Conservation (phyloP, 1,284 basidiomycete species). For the Acaromyces ingoldii region DNA sequence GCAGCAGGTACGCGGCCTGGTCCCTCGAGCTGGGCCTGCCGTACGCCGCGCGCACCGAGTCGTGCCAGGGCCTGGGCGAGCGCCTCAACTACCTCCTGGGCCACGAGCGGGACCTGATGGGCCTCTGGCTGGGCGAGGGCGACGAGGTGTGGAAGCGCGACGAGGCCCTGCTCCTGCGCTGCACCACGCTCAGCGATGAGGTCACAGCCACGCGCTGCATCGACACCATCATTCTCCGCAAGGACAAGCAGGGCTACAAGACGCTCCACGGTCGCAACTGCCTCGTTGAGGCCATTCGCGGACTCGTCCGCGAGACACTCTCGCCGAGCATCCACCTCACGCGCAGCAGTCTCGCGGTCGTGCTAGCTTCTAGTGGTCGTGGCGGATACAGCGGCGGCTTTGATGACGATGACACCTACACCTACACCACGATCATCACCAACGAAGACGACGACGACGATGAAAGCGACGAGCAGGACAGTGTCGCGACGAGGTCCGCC, state of each 20-base stretch:
- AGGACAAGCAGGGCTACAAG: background rate
- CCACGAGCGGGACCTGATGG: background rate
- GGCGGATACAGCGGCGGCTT: background rate
- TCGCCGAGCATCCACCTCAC: background rate
- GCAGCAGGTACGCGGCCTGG: background rate
- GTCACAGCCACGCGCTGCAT: background rate
- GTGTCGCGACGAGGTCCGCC: no score
- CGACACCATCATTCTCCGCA: background rate
- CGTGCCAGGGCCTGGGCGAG: no score
- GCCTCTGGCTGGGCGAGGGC: background rate
- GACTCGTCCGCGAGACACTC: background rate
- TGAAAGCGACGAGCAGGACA: no score
- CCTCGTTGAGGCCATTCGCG: background rate
- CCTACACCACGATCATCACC: no score
- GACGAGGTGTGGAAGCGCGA: background rate
- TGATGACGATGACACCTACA: background rate
- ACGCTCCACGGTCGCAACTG: background rate
- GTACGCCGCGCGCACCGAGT: background rate
- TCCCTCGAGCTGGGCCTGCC: background rate
- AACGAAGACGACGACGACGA: no score
- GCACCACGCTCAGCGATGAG: background rate
- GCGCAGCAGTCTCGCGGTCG: background rate
- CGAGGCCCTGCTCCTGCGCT: background rate
- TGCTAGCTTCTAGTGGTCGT: background rate
- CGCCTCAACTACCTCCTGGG: no score